Evolutionary conservation across 2,329 filamentous ascomycete genomes (phyloP), one percentile per base, ranked within the genome.

Genomic region (Pseudogymnoascus sp.): DNA sequence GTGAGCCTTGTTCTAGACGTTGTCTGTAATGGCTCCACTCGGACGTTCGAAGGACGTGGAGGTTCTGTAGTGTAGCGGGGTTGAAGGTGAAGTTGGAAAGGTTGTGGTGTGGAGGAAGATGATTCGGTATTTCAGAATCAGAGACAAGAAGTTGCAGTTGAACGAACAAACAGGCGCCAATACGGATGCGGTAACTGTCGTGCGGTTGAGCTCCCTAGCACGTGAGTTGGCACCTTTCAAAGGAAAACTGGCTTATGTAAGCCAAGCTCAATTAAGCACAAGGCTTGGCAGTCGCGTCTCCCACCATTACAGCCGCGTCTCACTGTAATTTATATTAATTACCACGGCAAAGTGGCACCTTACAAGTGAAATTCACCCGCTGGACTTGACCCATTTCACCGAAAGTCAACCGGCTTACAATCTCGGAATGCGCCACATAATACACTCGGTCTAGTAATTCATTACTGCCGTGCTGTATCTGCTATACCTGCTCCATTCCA

Each of bases 101-200:
- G 57, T 37, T 37, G 57, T 59, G 57, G 33, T 59, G 33, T 59
- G 33, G 57, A 59, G 37, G 57, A 37, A 54, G 47, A 33, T 54
- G 47, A 54, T 54, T 54, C 29, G 47, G 47, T 54, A 54, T 40
- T 59, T 59, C 37, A 40, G 57, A 40, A 59, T 40, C 33, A 59
- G 35, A 59, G 37, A 40, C 33, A 59, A 59, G 57, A 59, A 59
- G 57, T 59, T 59, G 37, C 57, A 59, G 57, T 37, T 39, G 57
- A 39, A 40, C 26, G 33, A 26, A 40, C 57, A 59, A 59, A 59
- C 57, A 37, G 57, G 57, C 57, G 57, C 57, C 57, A 59, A 37
- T 59, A 59, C 57, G 11, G 37, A 59, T 59, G 57, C 57, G 37
- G 57, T 59, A 59, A 59, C 37, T 31, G 33, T 37, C n/a, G 47